Percentiles rank a stretch among this genome's conserved stretches.
Conservation (phyloP, 148 eudicot genomes). For the Oxyria digyna region DNA sequence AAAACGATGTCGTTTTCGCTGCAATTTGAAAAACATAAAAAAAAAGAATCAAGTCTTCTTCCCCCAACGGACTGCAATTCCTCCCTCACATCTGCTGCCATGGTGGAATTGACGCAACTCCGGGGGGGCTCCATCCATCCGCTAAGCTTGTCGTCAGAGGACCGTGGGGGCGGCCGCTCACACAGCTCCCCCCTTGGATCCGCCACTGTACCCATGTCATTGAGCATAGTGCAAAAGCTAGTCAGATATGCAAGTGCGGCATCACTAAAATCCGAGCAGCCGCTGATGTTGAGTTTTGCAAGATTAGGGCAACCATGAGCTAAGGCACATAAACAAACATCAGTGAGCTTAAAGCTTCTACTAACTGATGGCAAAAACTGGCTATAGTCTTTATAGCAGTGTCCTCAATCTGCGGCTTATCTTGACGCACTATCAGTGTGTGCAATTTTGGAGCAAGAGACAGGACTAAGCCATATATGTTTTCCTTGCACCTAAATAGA, state of each 20-base stretch:
- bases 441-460: slow-evolving; percentile 65
- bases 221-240: slow-evolving; percentile 55
- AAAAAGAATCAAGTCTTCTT: too few relatives aligned
- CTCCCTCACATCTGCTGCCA: too few relatives aligned
- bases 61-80: too few relatives aligned
- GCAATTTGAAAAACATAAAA: too few relatives aligned
- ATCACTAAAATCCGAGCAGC: slow-evolving; percentile 70
- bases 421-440: slow-evolving; percentile 63
- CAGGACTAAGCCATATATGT: slow-evolving; percentile 70
- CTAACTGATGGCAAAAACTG: slow-evolving; percentile 68
- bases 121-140: too few relatives aligned
- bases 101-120: too few relatives aligned
- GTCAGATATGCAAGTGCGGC: slow-evolving; percentile 54
- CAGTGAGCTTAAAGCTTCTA: slow-evolving; percentile 83
- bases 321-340: slow-evolving; percentile 65
- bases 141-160: too few relatives aligned
- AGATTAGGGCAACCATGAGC: slow-evolving; percentile 82
- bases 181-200: too few relatives aligned
- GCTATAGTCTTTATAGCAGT: slow-evolving; percentile 61
- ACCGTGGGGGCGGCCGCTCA: too few relatives aligned
- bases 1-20: too few relatives aligned
- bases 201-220: too few relatives aligned
- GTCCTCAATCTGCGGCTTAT: slow-evolving; percentile 79
- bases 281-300: slow-evolving; percentile 72
- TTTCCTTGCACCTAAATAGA: slow-evolving; percentile 62